A percentile compares a stretch with the other conserved stretches of the same genome.
phyloP scores from a whole-genome alignment of 495 filamentous ascomycete genomes.

The Neurospora sp. region DNA sequence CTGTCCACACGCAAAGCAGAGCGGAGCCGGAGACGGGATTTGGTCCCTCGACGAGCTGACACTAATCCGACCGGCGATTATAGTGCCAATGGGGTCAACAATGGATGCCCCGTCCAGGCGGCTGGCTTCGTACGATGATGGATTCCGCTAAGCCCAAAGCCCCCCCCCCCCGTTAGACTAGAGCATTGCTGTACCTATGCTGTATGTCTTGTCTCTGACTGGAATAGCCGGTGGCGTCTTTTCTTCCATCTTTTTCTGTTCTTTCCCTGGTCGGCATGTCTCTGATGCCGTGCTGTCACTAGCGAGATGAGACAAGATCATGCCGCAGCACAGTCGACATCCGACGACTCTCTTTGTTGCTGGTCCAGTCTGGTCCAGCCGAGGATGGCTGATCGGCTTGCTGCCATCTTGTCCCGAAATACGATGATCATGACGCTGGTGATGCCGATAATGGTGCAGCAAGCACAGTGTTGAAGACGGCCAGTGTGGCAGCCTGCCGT shows the following conservation, averaged over 20 bases:
- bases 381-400: neutral
- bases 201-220: neutral
- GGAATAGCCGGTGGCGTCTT: neutral
- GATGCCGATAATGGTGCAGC: neutral
- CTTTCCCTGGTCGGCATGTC: neutral
- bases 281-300: neutral
- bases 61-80: neutral
- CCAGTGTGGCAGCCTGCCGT: neutral
- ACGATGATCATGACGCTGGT: neutral
- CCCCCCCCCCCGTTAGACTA: neutral
- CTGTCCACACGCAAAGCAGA: neutral
- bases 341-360: neutral
- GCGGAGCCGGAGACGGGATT: neutral
- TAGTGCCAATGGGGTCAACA: neutral
- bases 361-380: neutral
- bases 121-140: neutral
- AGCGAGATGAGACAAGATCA: neutral
- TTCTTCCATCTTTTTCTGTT: neutral
- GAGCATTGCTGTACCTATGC: neutral
- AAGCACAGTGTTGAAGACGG: neutral
- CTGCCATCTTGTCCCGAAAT: neutral
- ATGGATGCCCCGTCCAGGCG: neutral
- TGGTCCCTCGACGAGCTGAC: neutral
- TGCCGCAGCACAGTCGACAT: neutral
- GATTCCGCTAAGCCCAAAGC: neutral